A percentile compares a stretch with the other conserved stretches of the same genome.
These are phyloP conservation scores for Sclerotinia spermophila DNA, from an alignment of 2,329 filamentous ascomycete genomes.

Conservation along the genomic window DNA sequence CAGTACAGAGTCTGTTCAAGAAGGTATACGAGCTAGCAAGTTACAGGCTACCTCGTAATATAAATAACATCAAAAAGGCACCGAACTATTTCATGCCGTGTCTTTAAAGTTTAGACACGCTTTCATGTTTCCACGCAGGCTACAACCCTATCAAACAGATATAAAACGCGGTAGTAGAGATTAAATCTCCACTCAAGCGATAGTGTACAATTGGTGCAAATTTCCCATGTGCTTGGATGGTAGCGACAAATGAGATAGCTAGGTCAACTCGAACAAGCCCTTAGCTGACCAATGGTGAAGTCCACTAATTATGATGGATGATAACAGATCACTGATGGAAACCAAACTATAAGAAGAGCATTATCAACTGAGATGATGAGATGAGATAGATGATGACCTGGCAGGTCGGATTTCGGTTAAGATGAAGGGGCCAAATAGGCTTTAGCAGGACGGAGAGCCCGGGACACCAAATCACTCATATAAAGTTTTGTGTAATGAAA, in stretches of 20 bases:
- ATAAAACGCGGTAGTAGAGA: neutral
- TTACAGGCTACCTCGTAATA: neutral
- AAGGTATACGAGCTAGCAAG: neutral
- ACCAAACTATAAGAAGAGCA: neutral
- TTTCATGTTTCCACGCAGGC: neutral
- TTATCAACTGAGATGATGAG: neutral
- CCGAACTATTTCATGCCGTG: neutral
- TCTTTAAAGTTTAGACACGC: constrained; percentile 5
- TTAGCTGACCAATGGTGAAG: neutral
- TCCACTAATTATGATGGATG: neutral
- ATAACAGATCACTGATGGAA: neutral
- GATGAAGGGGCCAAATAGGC: constrained; percentile 8
- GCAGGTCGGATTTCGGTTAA: constrained; percentile 6
- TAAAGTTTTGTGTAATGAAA: neutral
- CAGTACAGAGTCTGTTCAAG: too few species aligned
- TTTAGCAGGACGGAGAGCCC: neutral
- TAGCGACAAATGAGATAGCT: constrained; percentile 2
- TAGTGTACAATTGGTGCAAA: constrained; percentile 8
- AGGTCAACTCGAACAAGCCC: neutral
- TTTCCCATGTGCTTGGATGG: constrained; percentile 6
- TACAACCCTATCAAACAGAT: constrained; percentile 2
- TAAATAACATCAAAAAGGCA: neutral
- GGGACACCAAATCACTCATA: neutral
- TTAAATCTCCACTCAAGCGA: neutral
- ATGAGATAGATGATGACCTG: neutral